A percentile compares a stretch with the other conserved stretches of the same genome.
phyloP scores from a whole-genome alignment of 1,284 basidiomycete genomes.

The Malassezia brasiliensis region DNA sequence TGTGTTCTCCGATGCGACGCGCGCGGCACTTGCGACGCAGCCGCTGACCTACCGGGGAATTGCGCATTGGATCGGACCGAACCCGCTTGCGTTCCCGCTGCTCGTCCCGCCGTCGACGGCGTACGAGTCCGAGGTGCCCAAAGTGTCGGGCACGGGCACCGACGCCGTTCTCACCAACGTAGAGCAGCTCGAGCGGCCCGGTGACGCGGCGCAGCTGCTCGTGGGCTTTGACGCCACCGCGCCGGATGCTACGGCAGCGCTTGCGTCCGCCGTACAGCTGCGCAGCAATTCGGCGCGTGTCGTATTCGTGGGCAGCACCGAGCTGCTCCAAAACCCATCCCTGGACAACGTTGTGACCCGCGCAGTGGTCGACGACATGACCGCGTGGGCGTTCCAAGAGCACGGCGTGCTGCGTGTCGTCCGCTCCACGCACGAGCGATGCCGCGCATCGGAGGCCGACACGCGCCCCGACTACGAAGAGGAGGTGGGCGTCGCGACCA shows the following conservation, averaged over 20 bases:
- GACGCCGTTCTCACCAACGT: conserved; percentile 4
- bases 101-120: conserved; percentile 59
- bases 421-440: conserved; percentile 61
- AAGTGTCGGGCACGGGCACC: conserved; percentile 30
- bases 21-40: conserved; percentile 52
- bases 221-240: conserved; percentile 20
- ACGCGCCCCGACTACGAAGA: conserved; percentile 42
- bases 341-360: conserved; percentile 55
- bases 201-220: conserved; percentile 21
- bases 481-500: conserved; percentile 50
- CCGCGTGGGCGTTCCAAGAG: conserved; percentile 86
- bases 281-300: conserved; percentile 62
- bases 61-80: conserved; percentile 63
- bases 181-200: conserved; percentile 21
- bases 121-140: conserved; percentile 59
- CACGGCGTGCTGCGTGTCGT: conserved; percentile 69
- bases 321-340: conserved; percentile 58
- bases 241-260: conserved; percentile 44
- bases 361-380: conserved; percentile 64
- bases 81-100: conserved; percentile 73
- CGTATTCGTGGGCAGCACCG: conserved; percentile 70
- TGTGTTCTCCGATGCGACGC: conserved; percentile 44
- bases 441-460: conserved; percentile 51
- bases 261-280: conserved; percentile 84
- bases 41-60: conserved; percentile 64